Evolutionary conservation across 2,329 filamentous ascomycete species (phyloP), one percentile per base, ranked within the genome.

Genomic region (Talaromyces sp.): DNA sequence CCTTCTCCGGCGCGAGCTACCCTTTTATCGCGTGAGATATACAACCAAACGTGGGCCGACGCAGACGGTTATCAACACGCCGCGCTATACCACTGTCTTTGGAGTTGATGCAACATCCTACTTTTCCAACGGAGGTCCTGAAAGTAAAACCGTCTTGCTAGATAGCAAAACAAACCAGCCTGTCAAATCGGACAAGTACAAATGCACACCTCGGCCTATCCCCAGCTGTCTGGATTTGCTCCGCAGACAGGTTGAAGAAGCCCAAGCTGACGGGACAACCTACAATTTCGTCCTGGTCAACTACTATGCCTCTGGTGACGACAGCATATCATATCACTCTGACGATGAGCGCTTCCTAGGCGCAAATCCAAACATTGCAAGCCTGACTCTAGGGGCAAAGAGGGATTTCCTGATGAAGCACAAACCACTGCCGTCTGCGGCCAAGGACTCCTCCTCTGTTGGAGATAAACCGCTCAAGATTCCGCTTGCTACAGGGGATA

Each of bases 221-320:
- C 90, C 90, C 0, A 75, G 82, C 58, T 91, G 88, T 66, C 80
- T 93, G 0, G 83, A 90, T 43, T 72, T 80, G 6, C 79, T 93
- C 8, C 83, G 86, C 10, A 75, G 73, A 35, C 79, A 85, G 10
- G 85, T 88, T 1, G 88, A 93, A 72, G 79, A 81, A 4, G 83
- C 84, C 0, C 90, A 88, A 0, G 81, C 81, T n/a, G 83, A 62
- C 26, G 56, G 57, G 3, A 62, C 84, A 67, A 80, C 69, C 0
- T 93, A 88, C 75, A 93, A 93, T 70, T 91, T 92, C 70, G 89
- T 87, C 62, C 80, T 93, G 1, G 88, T 93, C 4, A 93, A 93
- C 69, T 93, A 93, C 75, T 93, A 93, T 69, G 87, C 87, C n/a
- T 84, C 83, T 3, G 89, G 90, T 0, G 78, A 84, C 6, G 89